phyloP scores from a whole-genome alignment of 75 land plant genomes.

The Selaginella moellendorffii region DNA sequence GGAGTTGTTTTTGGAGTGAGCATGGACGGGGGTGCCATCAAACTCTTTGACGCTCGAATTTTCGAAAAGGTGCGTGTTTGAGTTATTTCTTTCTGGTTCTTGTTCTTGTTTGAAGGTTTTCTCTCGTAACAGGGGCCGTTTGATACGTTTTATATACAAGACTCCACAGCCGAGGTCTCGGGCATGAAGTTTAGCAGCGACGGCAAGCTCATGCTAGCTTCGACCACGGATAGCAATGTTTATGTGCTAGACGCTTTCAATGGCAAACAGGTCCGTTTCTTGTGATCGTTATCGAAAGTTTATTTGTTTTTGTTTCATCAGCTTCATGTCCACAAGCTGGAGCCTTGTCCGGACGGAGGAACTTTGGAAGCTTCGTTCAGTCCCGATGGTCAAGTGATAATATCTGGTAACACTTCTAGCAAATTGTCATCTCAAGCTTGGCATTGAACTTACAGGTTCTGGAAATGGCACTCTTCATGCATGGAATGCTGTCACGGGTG shows the following conservation, averaged over 20 bases:
- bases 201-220: slow-evolving; percentile 5
- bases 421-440: neutral
- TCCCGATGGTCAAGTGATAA: neutral
- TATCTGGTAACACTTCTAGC: neutral
- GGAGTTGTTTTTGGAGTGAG: neutral
- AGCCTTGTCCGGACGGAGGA: neutral
- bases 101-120: neutral
- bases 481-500: slow-evolving; percentile 9
- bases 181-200: neutral
- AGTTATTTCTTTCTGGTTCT: neutral
- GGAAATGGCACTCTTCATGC: slow-evolving; percentile 8
- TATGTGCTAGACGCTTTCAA: slow-evolving; percentile 2
- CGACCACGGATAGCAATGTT: neutral
- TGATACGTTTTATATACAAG: neutral
- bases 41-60: neutral
- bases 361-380: neutral
- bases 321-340: neutral
- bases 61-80: slow-evolving; percentile 3
- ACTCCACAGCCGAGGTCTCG: slow-evolving; percentile 1
- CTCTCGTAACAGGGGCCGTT: neutral
- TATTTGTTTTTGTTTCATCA: neutral
- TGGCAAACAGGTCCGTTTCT: neutral
- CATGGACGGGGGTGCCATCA: slow-evolving; percentile 5
- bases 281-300: neutral
- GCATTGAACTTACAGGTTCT: neutral